Evolutionary conservation across 1,139 yeast species (phyloP).

Genomic region (Sugiyamaella paludigena): DNA sequence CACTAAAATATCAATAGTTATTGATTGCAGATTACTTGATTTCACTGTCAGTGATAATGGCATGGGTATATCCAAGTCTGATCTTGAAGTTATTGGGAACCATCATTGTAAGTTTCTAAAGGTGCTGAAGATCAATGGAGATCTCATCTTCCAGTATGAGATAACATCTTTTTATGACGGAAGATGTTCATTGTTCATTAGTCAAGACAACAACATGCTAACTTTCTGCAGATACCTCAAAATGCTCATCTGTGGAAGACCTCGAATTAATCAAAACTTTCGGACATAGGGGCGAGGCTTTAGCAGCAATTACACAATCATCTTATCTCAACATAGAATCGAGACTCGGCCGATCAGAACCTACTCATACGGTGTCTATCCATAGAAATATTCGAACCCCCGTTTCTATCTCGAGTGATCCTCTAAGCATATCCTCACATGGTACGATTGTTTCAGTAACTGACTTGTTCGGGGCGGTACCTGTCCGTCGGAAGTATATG

Average conservation of each 20-base stretch:
- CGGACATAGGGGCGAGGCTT: conserved; percentile 41
- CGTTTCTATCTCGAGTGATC: background rate
- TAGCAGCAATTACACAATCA: conserved; percentile 28
- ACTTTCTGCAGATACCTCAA: conserved; percentile 45
- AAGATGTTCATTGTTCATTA: no score
- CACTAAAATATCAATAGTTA: conserved; percentile 38
- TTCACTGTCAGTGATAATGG: conserved; percentile 55
- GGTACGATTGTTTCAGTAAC: conserved; percentile 56
- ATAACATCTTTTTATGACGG: conserved; percentile 18
- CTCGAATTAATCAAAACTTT: conserved; percentile 29
- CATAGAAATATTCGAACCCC: background rate
- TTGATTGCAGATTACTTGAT: conserved; percentile 43
- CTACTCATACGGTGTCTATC: conserved; percentile 21
- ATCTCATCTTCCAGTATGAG: conserved; percentile 45
- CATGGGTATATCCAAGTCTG: conserved; percentile 51
- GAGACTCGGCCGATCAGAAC: conserved; percentile 32
- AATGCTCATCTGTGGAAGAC: conserved; percentile 37
- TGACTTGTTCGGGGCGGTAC: conserved; percentile 52
- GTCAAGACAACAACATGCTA: background rate
- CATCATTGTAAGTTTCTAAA: conserved; percentile 33
- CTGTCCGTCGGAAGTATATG: conserved; percentile 52
- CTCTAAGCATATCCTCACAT: conserved; percentile 14
- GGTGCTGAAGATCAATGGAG: no score
- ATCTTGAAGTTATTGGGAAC: conserved; percentile 41
- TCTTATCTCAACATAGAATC: conserved; percentile 31